These are phyloP conservation scores for Magnusiomyces fungicola DNA, from an alignment of 1,139 yeast genomes.

Conservation along the genomic window DNA sequence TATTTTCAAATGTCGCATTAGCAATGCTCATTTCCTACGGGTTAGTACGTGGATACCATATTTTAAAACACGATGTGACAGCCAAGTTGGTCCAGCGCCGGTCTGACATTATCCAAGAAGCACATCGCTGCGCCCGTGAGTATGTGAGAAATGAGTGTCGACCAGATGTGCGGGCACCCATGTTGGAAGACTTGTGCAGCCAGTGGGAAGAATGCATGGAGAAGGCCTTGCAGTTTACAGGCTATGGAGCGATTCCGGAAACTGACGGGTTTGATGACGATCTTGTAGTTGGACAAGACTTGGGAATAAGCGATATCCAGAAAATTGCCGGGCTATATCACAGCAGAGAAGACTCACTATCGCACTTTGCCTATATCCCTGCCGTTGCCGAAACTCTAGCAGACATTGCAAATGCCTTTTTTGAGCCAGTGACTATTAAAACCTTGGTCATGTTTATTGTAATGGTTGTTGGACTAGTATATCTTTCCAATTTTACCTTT, in stretches of 20 bases:
- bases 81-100: constrained; percentile 3
- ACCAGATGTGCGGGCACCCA: constrained; percentile 46
- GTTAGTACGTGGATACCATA: not conserved
- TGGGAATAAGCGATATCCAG: not conserved
- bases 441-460: constrained; percentile 38
- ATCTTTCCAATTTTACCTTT: constrained; percentile 40
- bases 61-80: not conserved
- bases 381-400: constrained; percentile 60
- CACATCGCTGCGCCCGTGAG: constrained; percentile 49
- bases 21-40: constrained; percentile 9
- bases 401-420: constrained; percentile 66
- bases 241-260: constrained; percentile 8
- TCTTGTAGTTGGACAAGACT: not conserved
- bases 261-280: not conserved
- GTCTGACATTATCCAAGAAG: constrained; percentile 6
- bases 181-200: constrained; percentile 59
- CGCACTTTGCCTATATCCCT: constrained; percentile 2
- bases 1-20: constrained; percentile 13
- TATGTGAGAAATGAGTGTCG: constrained; percentile 63
- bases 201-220: constrained; percentile 58
- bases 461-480: constrained; percentile 23
- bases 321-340: not conserved
- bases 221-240: constrained; percentile 4
- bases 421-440: constrained; percentile 64
- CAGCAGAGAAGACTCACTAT: not conserved